phyloP scores from a whole-genome alignment of 1,284 basidiomycete species.

The Trichosporon faecale region DNA sequence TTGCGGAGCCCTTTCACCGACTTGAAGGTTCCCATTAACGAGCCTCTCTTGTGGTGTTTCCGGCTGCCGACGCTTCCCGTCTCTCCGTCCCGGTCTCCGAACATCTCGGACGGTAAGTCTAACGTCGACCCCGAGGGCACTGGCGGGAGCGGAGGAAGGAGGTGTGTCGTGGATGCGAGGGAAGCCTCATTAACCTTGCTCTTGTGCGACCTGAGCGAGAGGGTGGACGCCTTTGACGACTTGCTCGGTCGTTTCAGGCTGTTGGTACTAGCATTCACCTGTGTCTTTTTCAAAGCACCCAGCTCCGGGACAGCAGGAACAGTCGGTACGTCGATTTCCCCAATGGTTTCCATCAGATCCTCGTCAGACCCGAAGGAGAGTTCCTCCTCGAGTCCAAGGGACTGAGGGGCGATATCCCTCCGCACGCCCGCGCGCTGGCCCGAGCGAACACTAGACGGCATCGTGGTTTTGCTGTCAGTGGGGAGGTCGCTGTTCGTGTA shows the following conservation, averaged over 20 bases:
- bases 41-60: slow-evolving; percentile 27
- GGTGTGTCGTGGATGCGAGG: slow-evolving; percentile 16
- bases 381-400: slow-evolving; percentile 46
- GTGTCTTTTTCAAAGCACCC: neutral
- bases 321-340: slow-evolving; percentile 27
- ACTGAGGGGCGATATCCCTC: slow-evolving; percentile 9
- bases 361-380: slow-evolving; percentile 43
- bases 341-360: slow-evolving; percentile 40
- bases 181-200: slow-evolving; percentile 16
- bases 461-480: neutral
- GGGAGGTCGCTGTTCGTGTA: neutral
- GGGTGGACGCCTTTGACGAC: slow-evolving; percentile 9
- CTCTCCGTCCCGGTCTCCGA: slow-evolving; percentile 14
- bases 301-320: neutral
- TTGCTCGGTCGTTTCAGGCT: slow-evolving; percentile 5
- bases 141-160: slow-evolving; percentile 22
- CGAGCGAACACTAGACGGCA: slow-evolving; percentile 15
- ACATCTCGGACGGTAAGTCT: slow-evolving; percentile 28
- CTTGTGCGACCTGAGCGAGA: slow-evolving; percentile 12
- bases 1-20: slow-evolving; percentile 24
- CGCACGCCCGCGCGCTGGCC: slow-evolving; percentile 11
- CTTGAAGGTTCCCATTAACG: slow-evolving; percentile 33
- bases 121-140: slow-evolving; percentile 29
- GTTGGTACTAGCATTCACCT: neutral
- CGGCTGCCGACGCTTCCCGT: slow-evolving; percentile 6